Percentiles rank a stretch among this genome's conserved stretches.
Conservation (phyloP, 176 grass and related monocot species). For the Triticum monococcum region DNA sequence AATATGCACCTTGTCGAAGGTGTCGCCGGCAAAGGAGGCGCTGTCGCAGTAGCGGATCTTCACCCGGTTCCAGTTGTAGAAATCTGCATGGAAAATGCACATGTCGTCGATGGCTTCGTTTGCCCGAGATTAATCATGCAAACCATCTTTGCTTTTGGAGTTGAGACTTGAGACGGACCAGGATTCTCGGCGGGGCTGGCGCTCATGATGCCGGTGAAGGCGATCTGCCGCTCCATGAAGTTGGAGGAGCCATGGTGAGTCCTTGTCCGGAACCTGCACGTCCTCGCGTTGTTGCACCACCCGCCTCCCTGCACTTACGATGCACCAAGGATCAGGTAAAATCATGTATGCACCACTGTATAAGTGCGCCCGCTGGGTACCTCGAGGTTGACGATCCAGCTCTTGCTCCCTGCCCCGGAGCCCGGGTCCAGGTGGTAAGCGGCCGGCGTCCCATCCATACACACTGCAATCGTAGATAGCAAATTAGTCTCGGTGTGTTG, state of each 20-base stretch:
- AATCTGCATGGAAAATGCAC: slow-evolving; percentile 41
- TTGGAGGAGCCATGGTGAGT: slow-evolving; percentile 63
- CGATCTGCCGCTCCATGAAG: slow-evolving; percentile 62
- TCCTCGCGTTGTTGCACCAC: slow-evolving; percentile 70
- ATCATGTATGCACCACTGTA: neutral
- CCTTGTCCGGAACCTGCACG: slow-evolving; percentile 52
- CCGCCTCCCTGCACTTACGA: slow-evolving; percentile 56
- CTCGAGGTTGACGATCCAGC: slow-evolving; percentile 83
- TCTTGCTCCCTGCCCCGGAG: slow-evolving; percentile 52
- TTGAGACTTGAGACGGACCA: slow-evolving; percentile 13
- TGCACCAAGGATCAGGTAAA: neutral
- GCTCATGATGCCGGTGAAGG: slow-evolving; percentile 72
- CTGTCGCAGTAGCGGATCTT: slow-evolving; percentile 86
- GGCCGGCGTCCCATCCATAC: slow-evolving; percentile 73
- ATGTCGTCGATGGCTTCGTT: neutral
- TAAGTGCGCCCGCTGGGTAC: neutral
- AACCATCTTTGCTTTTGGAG: neutral
- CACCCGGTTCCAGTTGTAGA: slow-evolving; percentile 94
- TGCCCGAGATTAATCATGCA: too few relatives aligned
- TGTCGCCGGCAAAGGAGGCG: slow-evolving; percentile 73
- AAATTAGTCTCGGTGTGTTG: too few relatives aligned
- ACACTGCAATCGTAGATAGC: slow-evolving; percentile 41
- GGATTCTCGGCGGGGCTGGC: slow-evolving; percentile 57
- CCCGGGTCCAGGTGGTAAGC: slow-evolving; percentile 71
- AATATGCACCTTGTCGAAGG: slow-evolving; percentile 44